Base-by-base conservation (phyloP, 1,284 basidiomycete species). In the Phylloboletellus chloephorus region DNA sequence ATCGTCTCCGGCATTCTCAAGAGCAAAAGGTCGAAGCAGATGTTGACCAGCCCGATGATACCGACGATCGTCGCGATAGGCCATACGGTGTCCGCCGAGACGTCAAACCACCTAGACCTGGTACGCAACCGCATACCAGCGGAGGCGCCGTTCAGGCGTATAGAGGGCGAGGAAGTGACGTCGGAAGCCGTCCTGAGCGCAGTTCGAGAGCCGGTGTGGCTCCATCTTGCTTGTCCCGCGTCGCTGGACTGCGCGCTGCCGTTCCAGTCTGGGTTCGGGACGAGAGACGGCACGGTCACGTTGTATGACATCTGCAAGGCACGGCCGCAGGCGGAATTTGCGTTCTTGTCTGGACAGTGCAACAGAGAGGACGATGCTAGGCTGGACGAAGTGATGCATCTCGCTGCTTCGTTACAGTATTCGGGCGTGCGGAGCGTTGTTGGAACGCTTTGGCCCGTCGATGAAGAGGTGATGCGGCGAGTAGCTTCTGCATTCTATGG, bases 301-400 rank as follows among this genome's bases (percentile, higher is more conserved):
- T 9, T 67, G 3, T 38, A 39, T 2, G 57, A 66, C 26, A 44
- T 68, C n/a, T 50, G 59, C 6, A 45, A 47, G 19, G 51, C 54
- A 0, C 28, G 52, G 9, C 46, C 56, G 5, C 51, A 46, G 8
- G 49, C 56, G 1, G 54, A 65, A 31, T 60, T 71, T 31, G 65
- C 65, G 2, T 66, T 69, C 42, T 41, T 69, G 26, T 56, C 60
- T 17, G 66, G 65, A 36, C 52, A 50, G 16, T 60, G 47, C 21
- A 54, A 43, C 19, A 39, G 38, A 17, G 46, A 41, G 12, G 40
- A 44, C 7, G 38, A 13, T 13, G 10, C 20, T 5, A 47, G 21
- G 37, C 2, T 8, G 28, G 56, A 47, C 9, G 56, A 56, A 35
- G 23, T 2, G 29, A 57, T 54, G 33, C 43, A 57, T 41, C 22